These are phyloP conservation scores for Theobroma grandiflorum DNA, from an alignment of 441 rosid species.

Conservation along the genomic window DNA sequence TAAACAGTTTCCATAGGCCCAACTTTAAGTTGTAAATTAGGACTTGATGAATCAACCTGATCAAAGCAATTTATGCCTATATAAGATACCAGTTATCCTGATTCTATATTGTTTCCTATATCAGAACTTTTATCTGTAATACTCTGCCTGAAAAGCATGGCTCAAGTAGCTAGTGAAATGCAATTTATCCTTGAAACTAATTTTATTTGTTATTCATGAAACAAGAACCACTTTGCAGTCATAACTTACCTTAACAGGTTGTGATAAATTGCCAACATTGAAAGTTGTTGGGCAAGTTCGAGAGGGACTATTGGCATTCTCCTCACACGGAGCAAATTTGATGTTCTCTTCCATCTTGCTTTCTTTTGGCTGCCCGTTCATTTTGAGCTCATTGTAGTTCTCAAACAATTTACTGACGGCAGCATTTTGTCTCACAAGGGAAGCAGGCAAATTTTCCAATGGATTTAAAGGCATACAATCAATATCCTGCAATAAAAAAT, in stretches of 20 bases:
- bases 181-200: not conserved
- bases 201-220: conserved; percentile 22
- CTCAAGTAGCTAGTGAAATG: too few species aligned
- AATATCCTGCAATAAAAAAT: conserved; percentile 59
- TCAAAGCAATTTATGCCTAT: conserved; percentile 31
- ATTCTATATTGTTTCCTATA: conserved; percentile 1
- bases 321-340: conserved; percentile 46
- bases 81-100: conserved; percentile 3
- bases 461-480: conserved; percentile 77
- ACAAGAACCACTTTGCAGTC: conserved; percentile 4
- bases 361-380: conserved; percentile 52
- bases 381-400: conserved; percentile 56
- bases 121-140: not conserved
- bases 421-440: conserved; percentile 57
- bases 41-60: conserved; percentile 59
- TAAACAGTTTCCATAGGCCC: conserved; percentile 46
- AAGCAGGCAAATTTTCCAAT: conserved; percentile 71
- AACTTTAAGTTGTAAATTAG: conserved; percentile 49
- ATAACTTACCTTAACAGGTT: conserved; percentile 66
- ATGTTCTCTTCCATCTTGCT: conserved; percentile 42
- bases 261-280: conserved; percentile 49
- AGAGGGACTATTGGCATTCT: conserved; percentile 44
- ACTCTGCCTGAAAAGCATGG: not conserved
- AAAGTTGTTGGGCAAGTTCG: conserved; percentile 44
- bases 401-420: conserved; percentile 44